Percentiles rank a stretch among this genome's conserved stretches.
Evolutionary conservation across 2,329 filamentous ascomycete genomes (phyloP).

Genomic region (Penicillium sclerotigenum): DNA sequence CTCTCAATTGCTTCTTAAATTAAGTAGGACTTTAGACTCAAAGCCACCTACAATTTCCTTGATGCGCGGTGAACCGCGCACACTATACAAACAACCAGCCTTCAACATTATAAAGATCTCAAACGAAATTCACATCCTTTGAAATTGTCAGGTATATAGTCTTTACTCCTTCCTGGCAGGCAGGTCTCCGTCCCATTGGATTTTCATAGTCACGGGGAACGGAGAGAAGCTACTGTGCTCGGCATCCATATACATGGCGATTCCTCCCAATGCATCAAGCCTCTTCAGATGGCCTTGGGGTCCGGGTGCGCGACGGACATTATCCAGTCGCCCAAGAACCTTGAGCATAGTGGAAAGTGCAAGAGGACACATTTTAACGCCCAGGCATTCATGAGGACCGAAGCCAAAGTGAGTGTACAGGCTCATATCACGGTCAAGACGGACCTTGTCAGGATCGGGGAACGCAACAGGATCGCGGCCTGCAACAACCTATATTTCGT

Average conservation of each 20-base stretch:
- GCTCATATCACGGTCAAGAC: constrained; percentile 60
- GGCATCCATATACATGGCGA: constrained; percentile 45
- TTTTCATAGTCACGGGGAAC: constrained; percentile 46
- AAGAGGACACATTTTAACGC: constrained; percentile 38
- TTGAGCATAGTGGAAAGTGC: constrained; percentile 41
- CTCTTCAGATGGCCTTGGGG: constrained; percentile 42
- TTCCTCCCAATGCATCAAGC: constrained; percentile 37
- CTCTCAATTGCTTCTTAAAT: neutral
- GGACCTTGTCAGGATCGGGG: constrained; percentile 47
- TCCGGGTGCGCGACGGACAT: constrained; percentile 42
- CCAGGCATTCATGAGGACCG: constrained; percentile 63
- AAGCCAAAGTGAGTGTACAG: constrained; percentile 63
- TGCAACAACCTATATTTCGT: constrained; percentile 30
- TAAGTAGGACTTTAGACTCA: neutral
- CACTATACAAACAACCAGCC: neutral
- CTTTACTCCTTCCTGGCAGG: constrained; percentile 15
- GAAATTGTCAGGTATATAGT: neutral
- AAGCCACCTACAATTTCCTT: neutral
- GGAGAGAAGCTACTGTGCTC: constrained; percentile 44
- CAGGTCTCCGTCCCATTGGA: constrained; percentile 43
- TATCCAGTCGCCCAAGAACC: constrained; percentile 41
- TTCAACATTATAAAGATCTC: neutral
- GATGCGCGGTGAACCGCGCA: neutral
- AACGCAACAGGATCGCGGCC: constrained; percentile 38
- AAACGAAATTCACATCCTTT: neutral